phyloP scores from a whole-genome alignment of 306 rosid species.

The Erythrophleum fordii region DNA sequence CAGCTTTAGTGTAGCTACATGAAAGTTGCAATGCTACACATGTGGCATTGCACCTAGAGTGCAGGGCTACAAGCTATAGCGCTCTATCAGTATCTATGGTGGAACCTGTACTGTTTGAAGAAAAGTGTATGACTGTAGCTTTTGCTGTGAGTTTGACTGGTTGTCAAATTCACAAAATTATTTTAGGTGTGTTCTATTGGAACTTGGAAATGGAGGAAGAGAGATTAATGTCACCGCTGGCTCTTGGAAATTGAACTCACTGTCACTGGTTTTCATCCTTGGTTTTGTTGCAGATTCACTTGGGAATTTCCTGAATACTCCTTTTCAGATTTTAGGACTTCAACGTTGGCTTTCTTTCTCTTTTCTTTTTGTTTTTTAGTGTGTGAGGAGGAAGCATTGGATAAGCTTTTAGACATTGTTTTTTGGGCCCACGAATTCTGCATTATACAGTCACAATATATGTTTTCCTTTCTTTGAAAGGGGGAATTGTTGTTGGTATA shows the following conservation, averaged over 20 bases:
- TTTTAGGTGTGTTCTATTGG: neutral
- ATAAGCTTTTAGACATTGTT: slow-evolving; percentile 9
- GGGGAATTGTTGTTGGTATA: slow-evolving; percentile 24
- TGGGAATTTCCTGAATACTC: slow-evolving; percentile 17
- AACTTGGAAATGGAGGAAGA: neutral
- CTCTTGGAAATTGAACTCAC: neutral
- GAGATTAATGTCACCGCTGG: neutral
- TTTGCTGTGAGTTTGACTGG: neutral
- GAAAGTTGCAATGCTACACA: neutral
- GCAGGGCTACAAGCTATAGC: neutral
- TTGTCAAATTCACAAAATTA: neutral
- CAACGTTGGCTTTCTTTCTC: slow-evolving; percentile 9
- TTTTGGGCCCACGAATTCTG: slow-evolving; percentile 11
- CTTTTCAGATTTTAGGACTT: slow-evolving; percentile 2
- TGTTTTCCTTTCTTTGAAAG: slow-evolving; percentile 17
- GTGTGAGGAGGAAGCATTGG: neutral
- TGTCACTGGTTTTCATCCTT: neutral
- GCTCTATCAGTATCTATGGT: neutral
- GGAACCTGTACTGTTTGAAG: neutral
- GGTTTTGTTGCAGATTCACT: slow-evolving; percentile 18
- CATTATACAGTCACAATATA: slow-evolving; percentile 3
- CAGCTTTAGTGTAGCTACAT: neutral
- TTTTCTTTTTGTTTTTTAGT: neutral
- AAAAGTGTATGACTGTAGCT: neutral
- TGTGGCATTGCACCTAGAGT: neutral